Evolutionary conservation across 768 basidiomycete genomes (phyloP), one percentile per base, ranked within the genome.

Genomic region (Boletus pseudo-olivaceus): DNA sequence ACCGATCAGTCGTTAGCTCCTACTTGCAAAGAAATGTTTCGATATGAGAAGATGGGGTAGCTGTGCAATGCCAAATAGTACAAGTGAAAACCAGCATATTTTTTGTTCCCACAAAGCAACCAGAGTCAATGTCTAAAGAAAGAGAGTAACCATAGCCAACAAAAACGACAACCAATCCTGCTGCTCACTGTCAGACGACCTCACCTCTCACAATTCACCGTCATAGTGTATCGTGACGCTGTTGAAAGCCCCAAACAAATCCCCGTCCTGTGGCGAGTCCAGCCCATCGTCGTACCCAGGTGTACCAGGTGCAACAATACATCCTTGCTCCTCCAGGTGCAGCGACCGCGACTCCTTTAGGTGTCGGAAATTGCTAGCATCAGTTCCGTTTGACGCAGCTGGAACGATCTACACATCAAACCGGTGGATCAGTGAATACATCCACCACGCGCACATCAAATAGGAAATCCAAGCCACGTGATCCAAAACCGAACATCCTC

Each of bases 341-440:
- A 98, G 79, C 57, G 91, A 94, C 55, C 85, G 83, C 39, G 91
- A 94, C 73, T 98, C 96, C 61, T 92, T 87, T 68, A 97, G 73
- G 53, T 87, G 80, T 44, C 95, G 90, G 77, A 93, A 96, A 74
- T 97, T 94, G 72, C 84, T 83, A 19, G 89, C 87, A 67, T 95
- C 93, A 55, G 80, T 72, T 45, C 87, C 92, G 59, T 87, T 90
- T 39, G 87, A 88, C 35, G 45, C 55, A 42, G 83, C 77, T 43
- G 92, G 93, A 27, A 92, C 78, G 61, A 95, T 96, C 92, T 95
- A 73, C 53, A 61, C 54, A 57, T 44, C 53, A 56, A 62, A 57
- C 55, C 53, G 44, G 47, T 42, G 40, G 48, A 68, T 71, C 62
- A 72, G 61, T 53, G 32, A 10, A 43, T 15, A 26, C 66, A 56